Conservation (phyloP, 2,329 filamentous ascomycete species). For the Tolypocladium ovalisporum region DNA sequence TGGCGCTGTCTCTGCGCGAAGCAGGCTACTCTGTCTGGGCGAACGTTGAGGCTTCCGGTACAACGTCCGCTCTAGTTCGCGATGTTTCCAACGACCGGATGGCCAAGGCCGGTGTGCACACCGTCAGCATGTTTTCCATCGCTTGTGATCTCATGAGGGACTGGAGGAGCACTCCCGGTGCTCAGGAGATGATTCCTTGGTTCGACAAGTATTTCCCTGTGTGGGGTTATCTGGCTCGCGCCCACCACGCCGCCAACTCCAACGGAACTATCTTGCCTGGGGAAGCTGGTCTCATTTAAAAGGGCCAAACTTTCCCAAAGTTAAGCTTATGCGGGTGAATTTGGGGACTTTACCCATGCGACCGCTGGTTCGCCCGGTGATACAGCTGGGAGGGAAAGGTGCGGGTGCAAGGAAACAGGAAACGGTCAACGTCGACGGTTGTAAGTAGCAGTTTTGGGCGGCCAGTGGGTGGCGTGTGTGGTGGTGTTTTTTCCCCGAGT, state of each 20-base stretch:
- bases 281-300: not conserved
- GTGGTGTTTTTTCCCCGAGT: not conserved
- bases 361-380: too few species aligned
- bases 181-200: conserved; percentile 48
- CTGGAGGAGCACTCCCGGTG: conserved; percentile 47
- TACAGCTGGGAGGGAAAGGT: too few species aligned
- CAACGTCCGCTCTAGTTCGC: conserved; percentile 38
- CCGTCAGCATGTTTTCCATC: conserved; percentile 38
- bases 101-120: not conserved
- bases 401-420: conserved; percentile 3
- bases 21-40: conserved; percentile 66
- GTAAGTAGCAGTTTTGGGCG: not conserved
- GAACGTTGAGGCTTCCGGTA: conserved; percentile 62
- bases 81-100: not conserved
- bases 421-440: conserved; percentile 18
- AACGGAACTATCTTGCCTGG: not conserved
- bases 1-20: conserved; percentile 58
- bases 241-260: not conserved
- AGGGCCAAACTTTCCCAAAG: too few species aligned
- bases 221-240: conserved; percentile 51
- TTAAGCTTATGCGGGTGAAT: too few species aligned
- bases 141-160: conserved; percentile 61
- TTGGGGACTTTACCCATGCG: too few species aligned
- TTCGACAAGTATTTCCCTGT: conserved; percentile 54
- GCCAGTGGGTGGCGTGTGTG: not conserved